phyloP scores from a whole-genome alignment of 2,329 filamentous ascomycete species.

The Aureobasidium subglaciale region DNA sequence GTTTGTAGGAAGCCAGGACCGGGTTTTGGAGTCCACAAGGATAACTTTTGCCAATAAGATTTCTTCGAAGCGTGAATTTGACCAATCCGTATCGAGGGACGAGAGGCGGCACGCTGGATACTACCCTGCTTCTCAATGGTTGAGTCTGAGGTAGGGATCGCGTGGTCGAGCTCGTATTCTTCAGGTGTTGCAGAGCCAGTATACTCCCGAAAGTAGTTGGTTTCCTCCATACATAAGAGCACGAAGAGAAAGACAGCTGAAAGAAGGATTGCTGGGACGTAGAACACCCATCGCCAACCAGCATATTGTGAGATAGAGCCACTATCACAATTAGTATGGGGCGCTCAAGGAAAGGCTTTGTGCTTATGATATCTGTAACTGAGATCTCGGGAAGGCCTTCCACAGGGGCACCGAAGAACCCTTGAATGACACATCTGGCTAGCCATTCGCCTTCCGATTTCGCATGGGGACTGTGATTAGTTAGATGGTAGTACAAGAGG shows the following conservation, averaged over 20 bases:
- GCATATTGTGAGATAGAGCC: slow-evolving; percentile 32
- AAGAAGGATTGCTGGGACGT: slow-evolving; percentile 1
- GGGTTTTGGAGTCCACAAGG: not conserved
- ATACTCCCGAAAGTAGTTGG: slow-evolving; percentile 14
- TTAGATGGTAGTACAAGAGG: not conserved
- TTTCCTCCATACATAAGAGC: slow-evolving; percentile 15
- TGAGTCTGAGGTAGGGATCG: slow-evolving; percentile 20
- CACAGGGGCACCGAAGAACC: slow-evolving; percentile 20
- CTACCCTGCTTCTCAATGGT: slow-evolving; percentile 18
- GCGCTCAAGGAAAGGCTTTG: too few species aligned
- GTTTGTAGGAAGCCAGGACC: not conserved
- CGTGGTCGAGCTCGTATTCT: not conserved
- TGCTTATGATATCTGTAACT: slow-evolving; percentile 13
- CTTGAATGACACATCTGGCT: slow-evolving; percentile 25
- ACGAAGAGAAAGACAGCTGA: not conserved
- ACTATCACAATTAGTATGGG: too few species aligned
- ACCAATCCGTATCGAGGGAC: not conserved
- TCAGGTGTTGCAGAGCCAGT: not conserved
- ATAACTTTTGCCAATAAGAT: slow-evolving; percentile 18
- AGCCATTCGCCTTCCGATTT: slow-evolving; percentile 16
- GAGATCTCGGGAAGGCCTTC: slow-evolving; percentile 19
- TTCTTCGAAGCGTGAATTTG: not conserved
- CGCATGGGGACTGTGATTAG: not conserved
- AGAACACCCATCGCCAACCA: slow-evolving; percentile 27
- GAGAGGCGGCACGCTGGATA: not conserved